These are phyloP conservation scores for Geopyxis carbonaria DNA, from an alignment of 495 filamentous ascomycete species.

Conservation along the genomic window DNA sequence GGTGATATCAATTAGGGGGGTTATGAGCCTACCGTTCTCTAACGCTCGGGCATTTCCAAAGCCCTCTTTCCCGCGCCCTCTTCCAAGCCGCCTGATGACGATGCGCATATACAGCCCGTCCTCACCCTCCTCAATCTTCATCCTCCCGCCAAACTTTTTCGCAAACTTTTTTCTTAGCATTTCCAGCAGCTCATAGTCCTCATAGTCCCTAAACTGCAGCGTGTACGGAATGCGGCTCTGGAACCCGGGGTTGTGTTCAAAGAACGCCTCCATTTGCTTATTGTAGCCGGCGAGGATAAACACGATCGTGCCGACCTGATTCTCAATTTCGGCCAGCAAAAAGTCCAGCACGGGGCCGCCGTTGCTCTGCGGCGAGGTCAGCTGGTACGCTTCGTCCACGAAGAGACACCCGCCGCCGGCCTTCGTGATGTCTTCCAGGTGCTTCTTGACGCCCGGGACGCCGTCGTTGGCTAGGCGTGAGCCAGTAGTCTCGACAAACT, in stretches of 20 bases:
- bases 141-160: constrained; percentile 30
- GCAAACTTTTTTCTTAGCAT: constrained; percentile 37
- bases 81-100: constrained; percentile 37
- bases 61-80: constrained; percentile 30
- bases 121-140: constrained; percentile 39
- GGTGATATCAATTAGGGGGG: no score
- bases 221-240: constrained; percentile 51
- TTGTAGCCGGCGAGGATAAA: constrained; percentile 66
- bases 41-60: constrained; percentile 44
- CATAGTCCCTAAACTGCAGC: constrained; percentile 53
- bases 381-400: constrained; percentile 68
- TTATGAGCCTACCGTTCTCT: no score
- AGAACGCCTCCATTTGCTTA: constrained; percentile 65
- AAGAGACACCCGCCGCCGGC: constrained; percentile 51
- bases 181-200: constrained; percentile 42
- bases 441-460: constrained; percentile 38
- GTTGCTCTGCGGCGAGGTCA: constrained; percentile 28
- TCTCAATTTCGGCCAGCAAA: constrained; percentile 59
- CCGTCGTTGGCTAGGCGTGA: constrained; percentile 47
- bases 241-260: constrained; percentile 59
- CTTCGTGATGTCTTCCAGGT: constrained; percentile 38
- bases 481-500: constrained; percentile 52
- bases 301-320: constrained; percentile 55
- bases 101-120: constrained; percentile 43
- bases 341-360: constrained; percentile 54